Conservation (phyloP, 768 basidiomycete species). For the Lepiota brunneoincarnata region DNA sequence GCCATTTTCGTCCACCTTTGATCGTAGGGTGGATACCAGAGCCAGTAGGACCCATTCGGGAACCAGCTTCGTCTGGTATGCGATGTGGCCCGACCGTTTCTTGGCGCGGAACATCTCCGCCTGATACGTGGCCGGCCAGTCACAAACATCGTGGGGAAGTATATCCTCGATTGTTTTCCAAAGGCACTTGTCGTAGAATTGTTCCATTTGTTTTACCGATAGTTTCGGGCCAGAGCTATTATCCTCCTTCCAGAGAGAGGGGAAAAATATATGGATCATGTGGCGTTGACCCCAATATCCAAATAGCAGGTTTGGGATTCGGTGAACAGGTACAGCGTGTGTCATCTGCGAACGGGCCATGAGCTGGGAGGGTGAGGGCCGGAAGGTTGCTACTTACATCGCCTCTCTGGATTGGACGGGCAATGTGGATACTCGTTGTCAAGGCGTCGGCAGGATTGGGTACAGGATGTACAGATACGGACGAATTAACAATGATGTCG, state of each 20-base stretch:
- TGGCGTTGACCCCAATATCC: background rate
- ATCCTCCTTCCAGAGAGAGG: constrained; percentile 16
- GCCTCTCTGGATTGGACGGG: too few species aligned
- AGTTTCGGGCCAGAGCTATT: background rate
- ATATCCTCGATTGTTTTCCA: constrained; percentile 19
- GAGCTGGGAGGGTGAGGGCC: too few species aligned
- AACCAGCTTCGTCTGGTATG: constrained; percentile 18
- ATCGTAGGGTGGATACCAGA: constrained; percentile 18
- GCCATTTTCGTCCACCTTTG: background rate
- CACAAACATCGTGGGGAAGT: constrained; percentile 4
- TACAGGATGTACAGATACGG: too few species aligned
- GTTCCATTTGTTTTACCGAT: constrained; percentile 10
- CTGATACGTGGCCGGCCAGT: constrained; percentile 23
- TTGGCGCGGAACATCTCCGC: constrained; percentile 21
- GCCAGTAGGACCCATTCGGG: background rate
- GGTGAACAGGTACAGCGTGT: background rate
- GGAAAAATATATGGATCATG: constrained; percentile 20
- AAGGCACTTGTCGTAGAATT: constrained; percentile 22
- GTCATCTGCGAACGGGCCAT: background rate
- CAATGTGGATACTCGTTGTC: too few species aligned
- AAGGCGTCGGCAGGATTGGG: too few species aligned
- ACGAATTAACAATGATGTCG: too few species aligned
- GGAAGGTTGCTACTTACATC: too few species aligned
- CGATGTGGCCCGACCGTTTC: constrained; percentile 14
- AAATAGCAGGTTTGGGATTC: background rate